Base-by-base conservation (phyloP, 1,284 basidiomycete species). In the Bjerkandera adusta region DNA sequence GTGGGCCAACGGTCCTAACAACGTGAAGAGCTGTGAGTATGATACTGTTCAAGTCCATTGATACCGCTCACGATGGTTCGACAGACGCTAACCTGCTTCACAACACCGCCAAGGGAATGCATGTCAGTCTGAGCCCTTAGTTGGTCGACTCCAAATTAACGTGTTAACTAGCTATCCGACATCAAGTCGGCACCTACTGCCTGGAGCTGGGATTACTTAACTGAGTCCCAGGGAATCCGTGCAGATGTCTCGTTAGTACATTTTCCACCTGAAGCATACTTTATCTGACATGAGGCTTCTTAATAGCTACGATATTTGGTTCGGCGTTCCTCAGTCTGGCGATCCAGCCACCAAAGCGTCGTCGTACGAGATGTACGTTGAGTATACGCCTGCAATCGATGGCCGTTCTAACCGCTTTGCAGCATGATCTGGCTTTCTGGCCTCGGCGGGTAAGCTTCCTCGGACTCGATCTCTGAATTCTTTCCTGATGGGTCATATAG, bases 401-500 rank as follows among this genome's bases (percentile, higher is more conserved):
- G 21, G 11, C 36, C 18, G 30, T 7, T 16, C 15, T 30, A 33
- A 24, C 26, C 15, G 18, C 18, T 45, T 24, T 34, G 6, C 49
- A 79, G 77, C 50, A 81, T 81, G 79, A 79, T 81, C 48, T 81
- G 78, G 79, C 70, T 81, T 15, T 79, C 78, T 41, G 72, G 76
- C 32, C 67, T 69, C n/a, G 79, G 78, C 60, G 75, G 75, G 78
- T 80, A 57, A 36, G 65, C 13, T 36, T 34, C 22, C 24, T 41
- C 8, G 25, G 18, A 55, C 15, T 33, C 3, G 39, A 22, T 32
- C 24, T 30, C 20, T 27, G 10, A 32, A 12, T 35, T 5, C 27
- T 15, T 18, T 16, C 30, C 27, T 25, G 37, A 48, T 37, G 43
- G 39, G 24, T 5, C 10, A 18, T 22, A 3, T 41, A 77, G 77